Base-by-base conservation (phyloP, 1,284 basidiomycete species). In the Trichosporon sp. region DNA sequence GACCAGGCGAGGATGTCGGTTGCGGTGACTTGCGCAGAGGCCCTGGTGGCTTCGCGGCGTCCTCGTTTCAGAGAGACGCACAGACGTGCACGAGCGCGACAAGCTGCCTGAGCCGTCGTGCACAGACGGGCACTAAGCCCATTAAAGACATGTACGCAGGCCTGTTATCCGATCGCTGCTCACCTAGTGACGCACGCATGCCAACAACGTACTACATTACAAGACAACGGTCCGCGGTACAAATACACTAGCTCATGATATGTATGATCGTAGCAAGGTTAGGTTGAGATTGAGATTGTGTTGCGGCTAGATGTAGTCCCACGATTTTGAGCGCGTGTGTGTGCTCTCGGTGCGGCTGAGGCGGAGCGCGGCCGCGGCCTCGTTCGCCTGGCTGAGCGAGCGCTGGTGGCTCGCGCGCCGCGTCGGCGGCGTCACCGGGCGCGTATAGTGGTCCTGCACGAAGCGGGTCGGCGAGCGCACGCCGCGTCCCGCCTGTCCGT, bases 361-460 rank as follows among this genome's bases (percentile, higher is more conserved):
- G 4, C 56, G 29, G 15, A n/a, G 27, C 11, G 13, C 56, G 29
- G 56, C 56, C 4, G 56, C 29, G n/a, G 25, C 35, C 18, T 64
- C 32, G 23, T 44, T 68, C 15, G 64, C 60, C 27, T 68, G 65
- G 21, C 34, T 29, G 35, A 65, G 65, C 18, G 67, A 38, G 32
- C 44, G 53, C 53, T 35, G 56, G 23, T 68, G 64, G 53, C 38
- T 60, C 18, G 67, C 67, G 1, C 67, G 60, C 31, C 63, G 56
- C 3, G 53, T 51, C 18, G 32, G 58, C 21, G 56, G 67, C 35
- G 67, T 60, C 27, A 65, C 3, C 6, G 64, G 56, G 2, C 56
- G 32, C 1, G 56, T 60, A 15, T 60, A 60, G 18, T 32, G 15
- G 18, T 60, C 56, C 4, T 29, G 18, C 27, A 60, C 29, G 29